Evolutionary conservation across 2,329 filamentous ascomycete species (phyloP), one percentile per base, ranked within the genome.

Genomic region (Aspergillus fumigatiaffinis): DNA sequence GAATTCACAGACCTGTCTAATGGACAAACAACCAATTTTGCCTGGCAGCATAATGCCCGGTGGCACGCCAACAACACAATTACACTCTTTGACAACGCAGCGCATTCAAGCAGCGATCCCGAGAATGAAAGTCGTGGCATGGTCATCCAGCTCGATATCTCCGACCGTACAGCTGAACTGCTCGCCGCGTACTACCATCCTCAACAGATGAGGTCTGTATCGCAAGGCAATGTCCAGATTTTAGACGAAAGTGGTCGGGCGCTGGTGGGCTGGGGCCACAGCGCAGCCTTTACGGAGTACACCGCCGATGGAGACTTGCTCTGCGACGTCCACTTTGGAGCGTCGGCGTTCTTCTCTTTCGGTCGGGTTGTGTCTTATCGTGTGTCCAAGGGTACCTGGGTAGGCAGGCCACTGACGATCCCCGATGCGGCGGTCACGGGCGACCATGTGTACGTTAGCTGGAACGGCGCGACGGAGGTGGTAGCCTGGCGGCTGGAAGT

Each of bases 351-450:
- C 68, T 67, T 65, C 68, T 50, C 71, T 63, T 63, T 67, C 32
- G 66, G 66, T 2, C 60, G 66, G 17, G 77, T 82, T 2, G 77
- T 80, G 63, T 83, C 80, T 53, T 87, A 86, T 63, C 78, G 83
- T 32, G 79, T 77, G 2, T 81, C 80, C 68, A 82, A 82, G 63
- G 79, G 76, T 60, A 72, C 78, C 54, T 87, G 83, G 82, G 75
- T 76, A 3, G 82, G 79, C 0, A 66, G 72, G 10, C 82, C 82
- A 0, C 72, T 68, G n/a, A 79, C 75, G 20, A 50, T 48, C 3
- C 66, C 66, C 3, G 56, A 57, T 1, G 61, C 60, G 9, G 60
- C 54, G 3, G 56, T 75, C 69, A 51, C 70, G 55, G 59, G 63
- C 8, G 60, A 66, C 4, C 58, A 61, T 1, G 62, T 78, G 4